Base-by-base conservation (phyloP, 306 rosid species). In the Cucumis sativus region DNA sequence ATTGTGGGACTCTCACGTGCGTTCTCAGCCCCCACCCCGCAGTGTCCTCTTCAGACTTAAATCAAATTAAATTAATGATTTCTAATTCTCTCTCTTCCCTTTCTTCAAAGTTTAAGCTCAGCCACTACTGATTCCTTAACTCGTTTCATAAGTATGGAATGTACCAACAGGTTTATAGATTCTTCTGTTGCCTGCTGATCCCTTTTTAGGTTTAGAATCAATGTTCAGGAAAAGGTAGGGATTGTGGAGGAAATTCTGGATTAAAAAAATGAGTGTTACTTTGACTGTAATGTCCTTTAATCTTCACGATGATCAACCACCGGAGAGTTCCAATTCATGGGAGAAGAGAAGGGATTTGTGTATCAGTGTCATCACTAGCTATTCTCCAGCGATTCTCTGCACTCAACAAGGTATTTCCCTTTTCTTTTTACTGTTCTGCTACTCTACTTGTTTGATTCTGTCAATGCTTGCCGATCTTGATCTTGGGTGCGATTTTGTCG, bases 211-310 rank as follows among this genome's bases (percentile, higher is more conserved):
- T 47, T 70, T 23, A 12, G 25, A 47, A 75, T 75, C 64, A 79
- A 17, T 77, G 39, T 74, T 33, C 28, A 28, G 25, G 43, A 17
- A 28, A 51, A 72, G 17, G 45, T 28, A 17, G 62, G 77, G 62
- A 51, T 72, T 51, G 33, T 12, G 20, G 33, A 33, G 20, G 28
- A 71, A 60, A 40, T 17, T 55, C 17, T 74, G 25, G 63, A 10
- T 23, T 0, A 6, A 87, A 84, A 87, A 87, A 84, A 95, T 96
- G 99, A 96, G 96, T 84, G 96, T 89, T 57, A 83, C 97, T 77
- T 85, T 92, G 87, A 86, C 97, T 78, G 92, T 91, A 79, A 92
- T 96, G 98, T 88, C 97, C 88, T 92, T 96, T 88, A 92, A 92
- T 88, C 96, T 96, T 13, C 92, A 86, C n/a, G 99, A 96, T 57